Percentiles rank a stretch among this genome's conserved stretches.
These are phyloP conservation scores for Marasmius oreades DNA, from an alignment of 1,284 basidiomycete genomes.

Conservation along the genomic window DNA sequence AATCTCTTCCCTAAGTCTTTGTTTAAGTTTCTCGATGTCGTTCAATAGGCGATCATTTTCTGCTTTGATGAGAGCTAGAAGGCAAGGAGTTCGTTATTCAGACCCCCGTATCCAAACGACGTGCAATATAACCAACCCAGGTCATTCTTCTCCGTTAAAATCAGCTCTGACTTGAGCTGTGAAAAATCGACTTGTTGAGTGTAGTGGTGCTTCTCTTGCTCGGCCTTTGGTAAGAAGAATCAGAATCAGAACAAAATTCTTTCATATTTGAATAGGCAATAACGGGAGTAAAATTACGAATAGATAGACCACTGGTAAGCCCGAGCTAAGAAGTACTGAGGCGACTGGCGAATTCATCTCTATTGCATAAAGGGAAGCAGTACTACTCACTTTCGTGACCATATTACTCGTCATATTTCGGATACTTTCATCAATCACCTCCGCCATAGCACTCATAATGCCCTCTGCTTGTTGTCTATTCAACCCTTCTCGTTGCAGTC, in stretches of 20 bases:
- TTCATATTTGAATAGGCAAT: not conserved
- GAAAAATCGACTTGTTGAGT: slow-evolving; percentile 98
- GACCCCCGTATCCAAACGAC: not conserved
- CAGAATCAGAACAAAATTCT: not conserved
- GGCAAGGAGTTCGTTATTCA: not conserved
- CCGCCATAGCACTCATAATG: slow-evolving; percentile 91
- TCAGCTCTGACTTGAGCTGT: slow-evolving; percentile 93
- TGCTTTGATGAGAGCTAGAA: slow-evolving; percentile 80
- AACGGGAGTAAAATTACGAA: not conserved
- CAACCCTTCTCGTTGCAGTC: slow-evolving; percentile 83
- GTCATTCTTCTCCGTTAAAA: slow-evolving; percentile 97
- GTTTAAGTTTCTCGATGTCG: slow-evolving; percentile 96
- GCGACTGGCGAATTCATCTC: too few relatives aligned
- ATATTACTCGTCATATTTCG: slow-evolving; percentile 92
- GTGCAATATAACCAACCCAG: slow-evolving; percentile 36
- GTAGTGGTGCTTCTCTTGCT: slow-evolving; percentile 96
- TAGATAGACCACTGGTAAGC: not conserved
- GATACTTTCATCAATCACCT: slow-evolving; percentile 93
- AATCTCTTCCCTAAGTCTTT: slow-evolving; percentile 89
- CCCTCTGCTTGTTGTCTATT: slow-evolving; percentile 89
- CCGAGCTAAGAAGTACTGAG: too few relatives aligned
- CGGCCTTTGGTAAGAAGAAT: slow-evolving; percentile 37
- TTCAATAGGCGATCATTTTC: slow-evolving; percentile 90
- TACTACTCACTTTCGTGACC: slow-evolving; percentile 63
- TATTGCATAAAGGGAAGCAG: too few relatives aligned